Evolutionary conservation across 345 rosid genomes (phyloP), one percentile per base, ranked within the genome.

Genomic region (Euclidium syriacum): DNA sequence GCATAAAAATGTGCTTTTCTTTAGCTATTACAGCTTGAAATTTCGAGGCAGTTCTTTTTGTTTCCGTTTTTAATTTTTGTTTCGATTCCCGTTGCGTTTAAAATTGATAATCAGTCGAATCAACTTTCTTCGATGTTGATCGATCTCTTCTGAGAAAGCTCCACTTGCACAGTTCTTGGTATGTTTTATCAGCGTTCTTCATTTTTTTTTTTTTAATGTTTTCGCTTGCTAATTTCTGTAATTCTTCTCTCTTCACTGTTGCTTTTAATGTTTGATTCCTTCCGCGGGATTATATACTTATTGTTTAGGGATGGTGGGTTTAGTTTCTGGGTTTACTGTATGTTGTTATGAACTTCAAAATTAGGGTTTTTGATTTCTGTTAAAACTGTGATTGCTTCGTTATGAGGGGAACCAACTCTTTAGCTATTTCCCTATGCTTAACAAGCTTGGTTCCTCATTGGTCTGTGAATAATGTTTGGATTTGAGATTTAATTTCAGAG

Each of bases 21-120:
- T 23, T 47, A 46, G 58, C 54, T 26, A 14, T 29, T 67, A 35
- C 67, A 61, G 67, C 73, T 60, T 69, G 62, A 61, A 69, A 52
- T 52, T 51, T 24, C 51, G n/a, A 47, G 26, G 63, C 46, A 10
- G 0, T 8, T 2, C 52, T 34, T 48, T 11, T 11, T 5, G 0
- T 36, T 30, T 39, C 19, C 6, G 0, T 12, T 17, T 7, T 41
- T 26, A 29, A 29, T n/a, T 47, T 48, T 17, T 10, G 11, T 30
- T 65, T 51, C 55, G 33, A 42, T 51, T 59, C 23, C 22, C 33
- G 48, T 26, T 44, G 36, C 11, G 16, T 44, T 27, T 53, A 10
- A 3, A 35, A 26, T 30, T 39, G 43, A 32, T 40, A 11, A 20
- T 4, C n/a, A 27, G 38, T 36, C 3, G 40, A 18, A 51, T 48